These are phyloP conservation scores for Immersiella caudata DNA, from an alignment of 495 filamentous ascomycete genomes.

Conservation along the genomic window DNA sequence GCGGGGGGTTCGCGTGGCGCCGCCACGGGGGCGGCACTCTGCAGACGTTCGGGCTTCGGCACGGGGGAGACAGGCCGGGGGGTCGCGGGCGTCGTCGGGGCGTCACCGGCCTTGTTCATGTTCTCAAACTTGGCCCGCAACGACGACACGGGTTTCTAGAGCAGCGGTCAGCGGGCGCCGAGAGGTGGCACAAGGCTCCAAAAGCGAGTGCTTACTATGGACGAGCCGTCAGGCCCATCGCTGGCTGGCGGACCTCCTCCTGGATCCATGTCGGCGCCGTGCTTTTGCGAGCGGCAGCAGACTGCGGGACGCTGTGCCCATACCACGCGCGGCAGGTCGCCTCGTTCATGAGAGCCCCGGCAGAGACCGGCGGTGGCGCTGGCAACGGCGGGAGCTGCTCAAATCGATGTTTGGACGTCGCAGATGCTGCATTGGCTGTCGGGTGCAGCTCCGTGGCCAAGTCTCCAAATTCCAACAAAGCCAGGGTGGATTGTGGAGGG, in stretches of 20 bases:
- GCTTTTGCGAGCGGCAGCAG: conserved; percentile 34
- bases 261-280: conserved; percentile 45
- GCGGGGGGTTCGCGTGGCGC: conserved; percentile 52
- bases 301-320: conserved; percentile 35
- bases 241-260: conserved; percentile 26
- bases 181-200: background rate
- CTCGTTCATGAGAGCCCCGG: conserved; percentile 30
- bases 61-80: conserved; percentile 42
- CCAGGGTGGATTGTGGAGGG: conserved; percentile 8
- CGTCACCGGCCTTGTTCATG: conserved; percentile 62
- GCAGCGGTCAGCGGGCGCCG: conserved; percentile 29
- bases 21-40: conserved; percentile 45
- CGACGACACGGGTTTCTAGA: conserved; percentile 81
- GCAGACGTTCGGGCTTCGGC: conserved; percentile 44
- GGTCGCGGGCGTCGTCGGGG: conserved; percentile 33
- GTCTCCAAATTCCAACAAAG: conserved; percentile 15
- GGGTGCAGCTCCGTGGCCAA: background rate
- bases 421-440: conserved; percentile 11
- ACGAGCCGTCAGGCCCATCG: conserved; percentile 60
- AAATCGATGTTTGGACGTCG: background rate
- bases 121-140: conserved; percentile 91
- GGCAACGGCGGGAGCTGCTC: background rate
- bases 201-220: conserved; percentile 52
- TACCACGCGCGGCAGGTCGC: conserved; percentile 31
- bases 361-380: conserved; percentile 12